Conservation (phyloP, 1,139 yeast genomes). For the Blastobotrys serpentis region DNA sequence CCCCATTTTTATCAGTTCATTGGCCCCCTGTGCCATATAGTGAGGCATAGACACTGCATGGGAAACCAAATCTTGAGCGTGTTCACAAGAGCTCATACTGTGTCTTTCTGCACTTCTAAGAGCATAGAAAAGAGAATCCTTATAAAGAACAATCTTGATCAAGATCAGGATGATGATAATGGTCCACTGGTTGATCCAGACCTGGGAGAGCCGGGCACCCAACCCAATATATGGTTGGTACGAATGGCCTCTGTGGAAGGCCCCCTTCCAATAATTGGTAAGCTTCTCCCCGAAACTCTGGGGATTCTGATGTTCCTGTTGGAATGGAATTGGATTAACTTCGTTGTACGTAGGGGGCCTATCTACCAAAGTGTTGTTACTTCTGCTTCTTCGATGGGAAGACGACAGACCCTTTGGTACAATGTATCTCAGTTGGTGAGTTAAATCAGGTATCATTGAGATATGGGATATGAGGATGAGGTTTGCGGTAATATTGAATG, state of each 20-base stretch:
- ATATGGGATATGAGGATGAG: not conserved
- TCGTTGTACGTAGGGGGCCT: constrained; percentile 1
- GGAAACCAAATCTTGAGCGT: constrained; percentile 48
- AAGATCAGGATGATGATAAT: constrained; percentile 34
- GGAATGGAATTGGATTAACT: not conserved
- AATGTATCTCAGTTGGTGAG: constrained; percentile 1
- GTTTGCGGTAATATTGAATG: not conserved
- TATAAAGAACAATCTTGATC: constrained; percentile 37
- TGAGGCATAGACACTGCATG: constrained; percentile 53
- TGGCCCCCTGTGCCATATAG: constrained; percentile 54
- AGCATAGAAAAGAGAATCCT: constrained; percentile 27
- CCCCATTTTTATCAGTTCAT: constrained; percentile 48
- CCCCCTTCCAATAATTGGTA: constrained; percentile 5
- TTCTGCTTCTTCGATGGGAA: not conserved
- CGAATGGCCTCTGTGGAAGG: not conserved
- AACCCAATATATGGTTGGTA: constrained; percentile 36
- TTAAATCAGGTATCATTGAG: not conserved
- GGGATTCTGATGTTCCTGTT: not conserved
- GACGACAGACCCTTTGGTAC: constrained; percentile 4
- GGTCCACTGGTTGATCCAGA: constrained; percentile 37
- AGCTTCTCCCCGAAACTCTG: not conserved
- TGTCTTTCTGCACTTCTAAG: constrained; percentile 31
- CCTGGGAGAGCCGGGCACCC: constrained; percentile 37
- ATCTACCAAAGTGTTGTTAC: constrained; percentile 5
- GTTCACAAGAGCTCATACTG: constrained; percentile 42